A percentile compares a stretch with the other conserved stretches of the same genome.
phyloP scores from a whole-genome alignment of 768 basidiomycete genomes.

The Serpula lacrymans region DNA sequence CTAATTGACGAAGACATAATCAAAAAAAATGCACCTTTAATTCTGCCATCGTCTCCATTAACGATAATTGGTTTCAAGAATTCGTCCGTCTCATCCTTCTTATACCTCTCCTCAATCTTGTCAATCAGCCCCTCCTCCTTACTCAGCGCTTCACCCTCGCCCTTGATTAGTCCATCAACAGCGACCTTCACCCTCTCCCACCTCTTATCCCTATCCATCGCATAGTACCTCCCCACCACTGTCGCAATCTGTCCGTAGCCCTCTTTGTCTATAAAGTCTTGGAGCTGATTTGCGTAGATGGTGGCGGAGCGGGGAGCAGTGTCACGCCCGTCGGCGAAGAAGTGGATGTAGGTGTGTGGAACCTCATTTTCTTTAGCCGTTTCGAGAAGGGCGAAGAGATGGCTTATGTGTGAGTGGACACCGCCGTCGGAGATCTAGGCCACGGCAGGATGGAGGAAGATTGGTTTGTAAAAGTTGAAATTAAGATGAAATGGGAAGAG shows the following conservation, averaged over 20 bases:
- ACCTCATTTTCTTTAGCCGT: constrained; percentile 84
- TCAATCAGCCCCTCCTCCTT: constrained; percentile 58
- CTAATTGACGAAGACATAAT: not conserved
- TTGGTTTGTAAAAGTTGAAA: not conserved
- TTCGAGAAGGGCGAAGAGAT: constrained; percentile 87
- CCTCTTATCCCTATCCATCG: constrained; percentile 95
- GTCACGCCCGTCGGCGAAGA: constrained; percentile 93
- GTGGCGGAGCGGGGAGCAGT: constrained; percentile 85
- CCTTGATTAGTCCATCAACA: constrained; percentile 77
- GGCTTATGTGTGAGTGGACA: constrained; percentile 93
- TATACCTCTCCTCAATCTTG: constrained; percentile 71
- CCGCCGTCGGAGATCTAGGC: constrained; percentile 86
- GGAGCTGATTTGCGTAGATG: constrained; percentile 72
- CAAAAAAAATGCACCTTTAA: constrained; percentile 58
- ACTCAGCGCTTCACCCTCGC: constrained; percentile 54
- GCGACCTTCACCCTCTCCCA: constrained; percentile 95
- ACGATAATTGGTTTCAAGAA: constrained; percentile 94
- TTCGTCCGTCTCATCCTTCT: constrained; percentile 87
- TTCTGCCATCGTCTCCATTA: constrained; percentile 71
- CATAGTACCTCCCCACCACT: constrained; percentile 88
- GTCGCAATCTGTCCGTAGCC: constrained; percentile 80
- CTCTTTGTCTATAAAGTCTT: constrained; percentile 74
- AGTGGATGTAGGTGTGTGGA: constrained; percentile 87
- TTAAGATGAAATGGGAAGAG: not conserved
- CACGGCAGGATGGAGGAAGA: not conserved